Evolutionary conservation across 2,329 filamentous ascomycete species (phyloP), one percentile per base, ranked within the genome.

Genomic region (Colletotrichum somersetense): DNA sequence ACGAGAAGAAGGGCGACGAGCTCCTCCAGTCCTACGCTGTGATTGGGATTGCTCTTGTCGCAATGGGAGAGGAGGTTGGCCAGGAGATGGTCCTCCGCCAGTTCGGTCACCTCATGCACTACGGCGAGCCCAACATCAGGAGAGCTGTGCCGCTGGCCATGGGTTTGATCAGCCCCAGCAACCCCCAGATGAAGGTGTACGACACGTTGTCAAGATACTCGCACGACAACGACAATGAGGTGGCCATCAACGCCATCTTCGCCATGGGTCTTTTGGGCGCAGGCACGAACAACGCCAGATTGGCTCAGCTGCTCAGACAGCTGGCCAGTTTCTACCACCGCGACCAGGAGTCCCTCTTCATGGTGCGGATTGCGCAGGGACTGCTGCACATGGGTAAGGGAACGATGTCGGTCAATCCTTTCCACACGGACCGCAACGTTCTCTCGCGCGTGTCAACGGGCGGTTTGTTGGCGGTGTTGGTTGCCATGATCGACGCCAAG

Each of bases 101-200:
- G 79, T 98, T 99, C 78, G 96, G 95, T 62, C 96, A 99, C 81
- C 88, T 99, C 73, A 99, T 99, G 96, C 96, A 99, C 85, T 99
- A 99, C 79, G 96, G 97, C 75, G 96, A 98, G 82, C 89, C 95
- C 79, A 98, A 99, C 81, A 99, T 99, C 77, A 93, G 96, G 74
- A 96, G 96, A 80, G 96, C 95, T 26, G 96, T 99, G 40, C 96
- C 96, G 46, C 88, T 99, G 66, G 96, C 96, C 35, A 97, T 99
- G 94, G 97, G 95, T 78, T 89, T 99, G 66, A 92, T 99, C 79
- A 97, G 94, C 83, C 94, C 97, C 16, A 98, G 95, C 85, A 99
- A 99, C 85, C 96, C 96, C 14, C 97, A 99, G 82, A 99, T 99
- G 96, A 99, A 98, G 88, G 93, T 99, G 59, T 99, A 99, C 85